phyloP scores from a whole-genome alignment of 805 yeast genomes.

The Starmerella stigmatis region DNA sequence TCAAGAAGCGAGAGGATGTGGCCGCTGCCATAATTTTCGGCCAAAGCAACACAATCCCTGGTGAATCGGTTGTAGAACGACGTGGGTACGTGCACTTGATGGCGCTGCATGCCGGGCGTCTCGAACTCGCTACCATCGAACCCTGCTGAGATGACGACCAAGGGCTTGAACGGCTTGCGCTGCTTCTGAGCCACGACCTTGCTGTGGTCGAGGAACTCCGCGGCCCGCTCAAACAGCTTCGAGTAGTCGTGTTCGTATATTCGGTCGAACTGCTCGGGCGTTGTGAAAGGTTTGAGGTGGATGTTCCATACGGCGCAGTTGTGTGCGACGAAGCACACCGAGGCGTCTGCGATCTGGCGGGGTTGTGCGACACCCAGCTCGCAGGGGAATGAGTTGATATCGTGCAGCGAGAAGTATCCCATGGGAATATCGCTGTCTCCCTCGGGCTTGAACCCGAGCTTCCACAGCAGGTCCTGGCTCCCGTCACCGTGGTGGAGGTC shows the following conservation, averaged over 20 bases:
- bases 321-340: conserved; percentile 67
- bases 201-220: conserved; percentile 36
- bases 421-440: conserved; percentile 30
- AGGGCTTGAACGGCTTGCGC: conserved; percentile 40
- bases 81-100: conserved; percentile 71
- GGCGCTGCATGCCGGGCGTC: conserved; percentile 75
- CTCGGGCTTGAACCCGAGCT: conserved; percentile 43
- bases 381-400: conserved; percentile 76
- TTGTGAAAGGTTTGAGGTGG: conserved; percentile 56
- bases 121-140: conserved; percentile 82
- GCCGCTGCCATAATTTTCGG: conserved; percentile 52
- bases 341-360: conserved; percentile 61
- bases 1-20: conserved; percentile 60
- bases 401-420: conserved; percentile 77
- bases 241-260: conserved; percentile 54
- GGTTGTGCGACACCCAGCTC: conserved; percentile 67
- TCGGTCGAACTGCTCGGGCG: conserved; percentile 53
- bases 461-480: conserved; percentile 77
- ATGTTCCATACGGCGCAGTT: conserved; percentile 75
- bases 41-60: conserved; percentile 57
- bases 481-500: conserved; percentile 89
- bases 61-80: conserved; percentile 65
- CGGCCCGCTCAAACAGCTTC: conserved; percentile 53
- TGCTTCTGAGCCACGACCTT: background rate
- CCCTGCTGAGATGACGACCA: conserved; percentile 73